Base-by-base conservation (phyloP, 2,329 filamentous ascomycete species). In the Plectosphaerella cucumerina region DNA sequence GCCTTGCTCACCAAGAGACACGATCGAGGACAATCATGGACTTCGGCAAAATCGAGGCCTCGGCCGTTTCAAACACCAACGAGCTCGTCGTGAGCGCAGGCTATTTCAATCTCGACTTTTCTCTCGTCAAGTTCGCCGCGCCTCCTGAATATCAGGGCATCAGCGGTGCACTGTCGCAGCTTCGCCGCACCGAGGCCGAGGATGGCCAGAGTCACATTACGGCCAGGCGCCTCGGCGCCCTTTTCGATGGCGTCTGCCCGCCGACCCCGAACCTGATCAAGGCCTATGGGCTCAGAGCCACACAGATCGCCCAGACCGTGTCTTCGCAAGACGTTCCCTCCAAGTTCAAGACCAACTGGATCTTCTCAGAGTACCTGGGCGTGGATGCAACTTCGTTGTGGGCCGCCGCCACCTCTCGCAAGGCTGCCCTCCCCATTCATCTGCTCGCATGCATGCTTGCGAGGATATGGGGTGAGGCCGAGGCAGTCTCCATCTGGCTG, bases 31-130 rank as follows among this genome's bases (percentile, higher is more conserved):
- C 5, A 5, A 26, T 5, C 23, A 26, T 26, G 9, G 23, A 26
- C 23, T 26, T 26, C 9, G 23, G 23, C 5, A 26, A 26, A 26
- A 5, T 26, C 23, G 23, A 26, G 23, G 23, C 34, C 34, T 37
- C 34, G 4, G 12, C n/a, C 12, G 34, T 37, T 17, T 37, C 34
- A 37, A 46, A 39, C 18, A 20, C 46, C 15, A 41, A 48, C 2
- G 46, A 48, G 23, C 14, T 50, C n/a, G 50, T 44, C 9, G 26
- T 48, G 3, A 44, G 50, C 2, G 23, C 33, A 5, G 33, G 17
- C 22, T 37, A 31, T n/a, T 10, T 71, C 52, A 74, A 76, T 48
- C 64, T 73, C 53, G 70, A 75, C 49, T 75, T 76, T 52, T 59
- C 67, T 0, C 50, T 76, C 1, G 50, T 70, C 42, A 74, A 72